Conservation (phyloP, 179 eudicot genomes). For the Beta corolliflora region DNA sequence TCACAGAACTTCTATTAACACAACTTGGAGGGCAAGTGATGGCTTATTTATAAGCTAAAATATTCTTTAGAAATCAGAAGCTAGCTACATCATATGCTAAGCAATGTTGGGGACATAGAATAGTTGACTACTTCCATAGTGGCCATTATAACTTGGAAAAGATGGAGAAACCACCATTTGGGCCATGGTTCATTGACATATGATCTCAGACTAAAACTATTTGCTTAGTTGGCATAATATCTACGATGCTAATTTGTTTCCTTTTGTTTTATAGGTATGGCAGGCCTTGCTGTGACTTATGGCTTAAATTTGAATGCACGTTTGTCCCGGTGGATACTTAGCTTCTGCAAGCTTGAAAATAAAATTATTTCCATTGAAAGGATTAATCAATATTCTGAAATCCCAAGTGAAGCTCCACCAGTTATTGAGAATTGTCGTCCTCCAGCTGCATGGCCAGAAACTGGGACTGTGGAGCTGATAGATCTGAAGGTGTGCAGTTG, state of each 20-base stretch:
- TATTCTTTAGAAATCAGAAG: neutral
- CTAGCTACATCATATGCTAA: neutral
- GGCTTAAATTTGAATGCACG: constrained; percentile 95
- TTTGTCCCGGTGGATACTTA: constrained; percentile 93
- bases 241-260: constrained; percentile 29
- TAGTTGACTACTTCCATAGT: neutral
- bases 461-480: constrained; percentile 76
- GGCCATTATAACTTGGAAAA: neutral
- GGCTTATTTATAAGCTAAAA: neutral
- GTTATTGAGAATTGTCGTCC: constrained; percentile 77
- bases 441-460: constrained; percentile 81
- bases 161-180: neutral
- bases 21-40: neutral
- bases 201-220: neutral
- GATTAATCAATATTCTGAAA: constrained; percentile 86
- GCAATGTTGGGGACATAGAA: neutral
- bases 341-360: constrained; percentile 99
- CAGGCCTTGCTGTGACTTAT: constrained; percentile 97
- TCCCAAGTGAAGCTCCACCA: constrained; percentile 90
- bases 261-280: constrained; percentile 69
- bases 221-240: neutral
- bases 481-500: constrained; percentile 65
- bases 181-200: neutral
- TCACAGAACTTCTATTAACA: neutral
- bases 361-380: constrained; percentile 95